These are phyloP conservation scores for Clavariopsis aquatica DNA, from an alignment of 495 filamentous ascomycete species.

Conservation along the genomic window DNA sequence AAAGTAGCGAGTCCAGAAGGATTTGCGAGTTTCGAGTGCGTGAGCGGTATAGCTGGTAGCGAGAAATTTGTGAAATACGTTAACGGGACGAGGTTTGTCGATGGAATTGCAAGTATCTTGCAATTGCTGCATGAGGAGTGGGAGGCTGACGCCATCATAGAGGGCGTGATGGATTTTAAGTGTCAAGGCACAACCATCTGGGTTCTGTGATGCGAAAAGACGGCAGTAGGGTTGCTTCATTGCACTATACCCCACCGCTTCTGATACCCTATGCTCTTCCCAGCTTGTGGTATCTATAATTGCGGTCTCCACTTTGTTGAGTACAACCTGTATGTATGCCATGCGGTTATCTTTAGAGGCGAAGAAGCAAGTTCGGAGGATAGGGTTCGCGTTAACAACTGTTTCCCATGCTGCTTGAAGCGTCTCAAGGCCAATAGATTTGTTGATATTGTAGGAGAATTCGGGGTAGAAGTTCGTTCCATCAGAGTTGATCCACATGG, in stretches of 20 bases:
- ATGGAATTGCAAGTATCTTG: slow-evolving; percentile 44
- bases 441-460: slow-evolving; percentile 55
- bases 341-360: slow-evolving; percentile 47
- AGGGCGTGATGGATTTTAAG: slow-evolving; percentile 64
- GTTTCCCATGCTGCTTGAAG: slow-evolving; percentile 56
- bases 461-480: slow-evolving; percentile 63
- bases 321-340: slow-evolving; percentile 58
- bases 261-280: slow-evolving; percentile 29
- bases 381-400: slow-evolving; percentile 54
- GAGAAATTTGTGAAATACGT: slow-evolving; percentile 37
- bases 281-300: slow-evolving; percentile 20
- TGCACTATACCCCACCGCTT: slow-evolving; percentile 28
- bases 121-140: slow-evolving; percentile 51
- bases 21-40: slow-evolving; percentile 25
- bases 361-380: slow-evolving; percentile 65
- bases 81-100: background rate
- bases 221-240: slow-evolving; percentile 37
- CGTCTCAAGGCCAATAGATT: slow-evolving; percentile 43
- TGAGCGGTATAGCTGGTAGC: slow-evolving; percentile 39
- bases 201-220: slow-evolving; percentile 38
- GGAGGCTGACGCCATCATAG: slow-evolving; percentile 62
- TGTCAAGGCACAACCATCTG: slow-evolving; percentile 41
- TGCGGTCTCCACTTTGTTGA: slow-evolving; percentile 37
- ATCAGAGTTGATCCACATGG: slow-evolving; percentile 63
- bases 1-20: slow-evolving; percentile 62